phyloP scores from a whole-genome alignment of 2,329 filamentous ascomycete genomes.

The Aspergillus viridinutans region DNA sequence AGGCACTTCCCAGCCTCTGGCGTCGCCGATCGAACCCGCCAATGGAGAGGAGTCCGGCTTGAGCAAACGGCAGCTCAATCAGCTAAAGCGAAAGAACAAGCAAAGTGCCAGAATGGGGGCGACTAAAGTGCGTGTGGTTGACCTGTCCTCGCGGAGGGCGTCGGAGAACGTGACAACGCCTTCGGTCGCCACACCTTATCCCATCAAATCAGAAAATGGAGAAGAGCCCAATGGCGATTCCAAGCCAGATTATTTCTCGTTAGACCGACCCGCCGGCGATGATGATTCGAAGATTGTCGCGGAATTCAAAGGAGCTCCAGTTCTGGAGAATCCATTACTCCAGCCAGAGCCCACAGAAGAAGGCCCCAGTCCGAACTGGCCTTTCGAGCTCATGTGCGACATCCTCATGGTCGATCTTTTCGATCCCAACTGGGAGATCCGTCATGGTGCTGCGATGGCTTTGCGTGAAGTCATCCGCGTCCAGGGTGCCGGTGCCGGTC shows the following conservation, averaged over 20 bases:
- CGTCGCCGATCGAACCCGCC: conserved; percentile 48
- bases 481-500: conserved; percentile 86
- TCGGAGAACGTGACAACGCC: conserved; percentile 63
- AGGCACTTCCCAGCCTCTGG: conserved; percentile 37
- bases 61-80: conserved; percentile 90
- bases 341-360: conserved; percentile 72
- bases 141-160: conserved; percentile 67
- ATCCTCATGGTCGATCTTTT: conserved; percentile 93
- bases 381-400: conserved; percentile 88
- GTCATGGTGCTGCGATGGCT: conserved; percentile 94
- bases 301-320: conserved; percentile 82
- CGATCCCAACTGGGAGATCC: conserved; percentile 88
- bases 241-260: conserved; percentile 79
- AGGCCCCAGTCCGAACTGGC: conserved; percentile 71
- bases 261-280: conserved; percentile 75
- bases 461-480: conserved; percentile 84
- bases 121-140: conserved; percentile 84
- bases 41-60: conserved; percentile 65
- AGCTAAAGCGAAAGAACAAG: conserved; percentile 90
- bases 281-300: conserved; percentile 90
- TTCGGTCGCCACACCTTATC: conserved; percentile 48
- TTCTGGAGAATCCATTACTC: conserved; percentile 81
- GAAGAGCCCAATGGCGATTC: conserved; percentile 58
- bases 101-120: conserved; percentile 82
- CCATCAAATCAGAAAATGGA: conserved; percentile 59